Conservation (phyloP, 495 filamentous ascomycete genomes). For the Copromyces sp. region DNA sequence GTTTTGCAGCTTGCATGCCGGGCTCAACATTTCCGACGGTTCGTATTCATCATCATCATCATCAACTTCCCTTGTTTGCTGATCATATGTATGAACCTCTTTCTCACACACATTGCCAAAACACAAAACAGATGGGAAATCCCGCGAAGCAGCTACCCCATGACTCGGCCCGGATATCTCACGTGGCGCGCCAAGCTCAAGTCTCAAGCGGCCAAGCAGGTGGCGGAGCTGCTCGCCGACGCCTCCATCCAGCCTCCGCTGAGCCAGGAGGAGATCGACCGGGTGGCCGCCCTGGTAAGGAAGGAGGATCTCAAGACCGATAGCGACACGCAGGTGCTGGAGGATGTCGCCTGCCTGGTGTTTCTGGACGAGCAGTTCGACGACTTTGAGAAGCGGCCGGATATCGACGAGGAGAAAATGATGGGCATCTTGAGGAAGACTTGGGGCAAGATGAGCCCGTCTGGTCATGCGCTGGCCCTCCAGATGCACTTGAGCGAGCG, state of each 20-base stretch:
- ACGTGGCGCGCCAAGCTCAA: conserved; percentile 64
- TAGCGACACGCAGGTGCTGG: conserved; percentile 58
- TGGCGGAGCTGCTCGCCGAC: conserved; percentile 42
- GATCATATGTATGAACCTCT: not conserved
- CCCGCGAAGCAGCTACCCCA: conserved; percentile 56
- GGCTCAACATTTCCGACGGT: conserved; percentile 62
- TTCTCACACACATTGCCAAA: not conserved
- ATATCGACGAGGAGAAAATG: conserved; percentile 63
- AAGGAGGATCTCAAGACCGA: conserved; percentile 57
- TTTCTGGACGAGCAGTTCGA: conserved; percentile 81
- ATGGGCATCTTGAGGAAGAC: conserved; percentile 67
- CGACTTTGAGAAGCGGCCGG: conserved; percentile 49
- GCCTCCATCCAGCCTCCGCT: conserved; percentile 26
- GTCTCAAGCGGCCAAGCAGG: conserved; percentile 55
- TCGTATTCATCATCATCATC: not conserved
- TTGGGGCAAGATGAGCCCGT: conserved; percentile 70
- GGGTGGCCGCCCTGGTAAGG: conserved; percentile 50
- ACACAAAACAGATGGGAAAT: conserved; percentile 61
- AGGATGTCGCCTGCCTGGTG: conserved; percentile 79
- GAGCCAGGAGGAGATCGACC: conserved; percentile 26
- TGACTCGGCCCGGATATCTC: conserved; percentile 61
- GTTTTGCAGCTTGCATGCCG: conserved; percentile 61
- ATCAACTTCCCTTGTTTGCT: not conserved
- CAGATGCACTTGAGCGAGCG: conserved; percentile 51
- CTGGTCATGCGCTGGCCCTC: conserved; percentile 58